phyloP scores from a whole-genome alignment of 1,284 basidiomycete species.

The Puccinia hordei region DNA sequence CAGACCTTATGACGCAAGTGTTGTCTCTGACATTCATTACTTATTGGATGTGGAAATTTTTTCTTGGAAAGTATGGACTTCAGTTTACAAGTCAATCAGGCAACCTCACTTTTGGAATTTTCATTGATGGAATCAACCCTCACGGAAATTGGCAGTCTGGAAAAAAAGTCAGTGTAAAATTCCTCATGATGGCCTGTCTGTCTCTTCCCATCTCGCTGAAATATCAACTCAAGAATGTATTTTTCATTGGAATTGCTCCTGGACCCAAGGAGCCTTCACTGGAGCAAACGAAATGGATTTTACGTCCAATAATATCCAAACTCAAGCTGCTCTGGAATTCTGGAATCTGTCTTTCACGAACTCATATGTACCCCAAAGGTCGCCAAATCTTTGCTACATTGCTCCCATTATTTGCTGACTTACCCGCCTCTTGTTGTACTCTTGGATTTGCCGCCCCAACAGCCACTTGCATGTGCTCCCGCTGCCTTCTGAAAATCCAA shows the following conservation, averaged over 20 bases:
- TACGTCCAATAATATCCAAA: conserved; percentile 57
- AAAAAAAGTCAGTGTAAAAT: conserved; percentile 6
- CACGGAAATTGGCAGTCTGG: conserved; percentile 7
- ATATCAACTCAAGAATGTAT: conserved; percentile 60
- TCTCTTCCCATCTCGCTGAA: conserved; percentile 56
- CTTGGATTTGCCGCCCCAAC: conserved; percentile 47
- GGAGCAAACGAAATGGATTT: too few relatives aligned
- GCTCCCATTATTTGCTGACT: conserved; percentile 39
- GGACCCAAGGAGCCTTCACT: conserved; percentile 53
- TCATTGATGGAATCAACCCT: conserved; percentile 41
- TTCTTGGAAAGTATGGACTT: conserved; percentile 15
- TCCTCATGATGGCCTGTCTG: conserved; percentile 3
- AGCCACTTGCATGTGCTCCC: conserved; percentile 50
- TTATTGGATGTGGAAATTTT: conserved; percentile 25
- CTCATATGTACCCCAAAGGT: background rate
- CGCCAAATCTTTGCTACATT: conserved; percentile 4
- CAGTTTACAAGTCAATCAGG: background rate
- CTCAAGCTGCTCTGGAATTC: conserved; percentile 58
- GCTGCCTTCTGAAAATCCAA: conserved; percentile 29
- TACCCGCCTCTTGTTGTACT: conserved; percentile 49
- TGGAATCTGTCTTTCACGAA: conserved; percentile 54
- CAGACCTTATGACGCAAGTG: background rate
- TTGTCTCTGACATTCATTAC: conserved; percentile 24
- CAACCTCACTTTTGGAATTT: conserved; percentile 41
- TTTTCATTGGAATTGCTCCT: conserved; percentile 60